Conservation (phyloP, 352 stramenopile genomes). For the Globisporangium nunn region DNA sequence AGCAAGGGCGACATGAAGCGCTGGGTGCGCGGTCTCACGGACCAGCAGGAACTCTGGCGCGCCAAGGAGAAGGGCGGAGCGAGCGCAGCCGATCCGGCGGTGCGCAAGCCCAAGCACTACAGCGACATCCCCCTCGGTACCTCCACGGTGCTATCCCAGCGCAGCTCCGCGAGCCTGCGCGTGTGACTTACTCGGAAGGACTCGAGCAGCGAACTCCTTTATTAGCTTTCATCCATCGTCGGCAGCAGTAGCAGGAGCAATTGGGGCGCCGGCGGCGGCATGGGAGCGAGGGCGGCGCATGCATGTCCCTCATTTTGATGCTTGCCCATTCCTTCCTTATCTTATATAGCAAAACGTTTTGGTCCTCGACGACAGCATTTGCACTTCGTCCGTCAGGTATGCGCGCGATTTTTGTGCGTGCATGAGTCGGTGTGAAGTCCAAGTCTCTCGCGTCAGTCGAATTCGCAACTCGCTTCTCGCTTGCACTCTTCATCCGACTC, state of each 20-base stretch:
- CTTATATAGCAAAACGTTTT: neutral
- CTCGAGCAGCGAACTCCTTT: neutral
- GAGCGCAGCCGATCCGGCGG: conserved; percentile 18
- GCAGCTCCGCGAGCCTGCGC: conserved; percentile 28
- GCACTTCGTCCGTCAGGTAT: neutral
- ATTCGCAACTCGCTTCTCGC: no score
- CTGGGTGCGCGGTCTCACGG: conserved; percentile 72
- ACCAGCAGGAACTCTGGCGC: conserved; percentile 82
- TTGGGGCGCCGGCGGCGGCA: no score
- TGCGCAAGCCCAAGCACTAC: conserved; percentile 70
- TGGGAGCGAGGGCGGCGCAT: neutral
- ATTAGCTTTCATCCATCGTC: neutral
- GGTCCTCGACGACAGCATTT: neutral
- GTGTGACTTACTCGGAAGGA: conserved; percentile 6
- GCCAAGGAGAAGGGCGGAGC: conserved; percentile 32
- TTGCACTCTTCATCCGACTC: neutral
- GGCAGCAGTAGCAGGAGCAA: neutral
- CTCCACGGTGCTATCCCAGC: conserved; percentile 22
- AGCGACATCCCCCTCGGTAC: conserved; percentile 37
- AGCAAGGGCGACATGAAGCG: conserved; percentile 86
- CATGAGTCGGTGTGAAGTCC: neutral
- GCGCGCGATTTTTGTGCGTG: neutral
- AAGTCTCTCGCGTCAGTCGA: neutral
- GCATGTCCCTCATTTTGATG: no score
- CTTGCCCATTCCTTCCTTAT: neutral